Percentiles rank a stretch among this genome's conserved stretches.
phyloP scores from a whole-genome alignment of 352 stramenopile species.

The Globisporangium paroecandrum region DNA sequence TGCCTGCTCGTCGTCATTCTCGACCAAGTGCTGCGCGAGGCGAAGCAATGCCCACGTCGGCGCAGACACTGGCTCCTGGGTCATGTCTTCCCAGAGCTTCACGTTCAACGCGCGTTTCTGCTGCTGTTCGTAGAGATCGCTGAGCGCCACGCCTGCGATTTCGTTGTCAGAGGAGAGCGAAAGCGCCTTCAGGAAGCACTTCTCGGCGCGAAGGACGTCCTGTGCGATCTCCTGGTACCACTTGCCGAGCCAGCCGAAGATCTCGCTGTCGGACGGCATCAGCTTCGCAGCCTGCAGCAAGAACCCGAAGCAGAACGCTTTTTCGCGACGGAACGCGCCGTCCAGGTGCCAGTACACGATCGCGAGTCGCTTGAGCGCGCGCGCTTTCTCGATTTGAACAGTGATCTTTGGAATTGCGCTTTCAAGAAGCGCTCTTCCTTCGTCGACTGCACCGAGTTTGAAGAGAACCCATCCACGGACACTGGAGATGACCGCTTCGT shows the following conservation, averaged over 20 bases:
- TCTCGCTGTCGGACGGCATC: slow-evolving; percentile 54
- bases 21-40: slow-evolving; percentile 66
- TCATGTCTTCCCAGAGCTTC: slow-evolving; percentile 66
- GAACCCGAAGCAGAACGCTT: slow-evolving; percentile 55
- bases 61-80: slow-evolving; percentile 46
- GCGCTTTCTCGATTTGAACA: slow-evolving; percentile 21
- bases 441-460: slow-evolving; percentile 32
- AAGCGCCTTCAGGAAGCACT: slow-evolving; percentile 84
- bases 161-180: slow-evolving; percentile 50
- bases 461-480: slow-evolving; percentile 53
- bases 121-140: slow-evolving; percentile 62
- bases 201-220: slow-evolving; percentile 72
- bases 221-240: slow-evolving; percentile 67
- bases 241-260: slow-evolving; percentile 70
- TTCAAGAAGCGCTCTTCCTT: slow-evolving; percentile 39
- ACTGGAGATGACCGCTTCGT: slow-evolving; percentile 25
- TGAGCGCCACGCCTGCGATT: slow-evolving; percentile 60
- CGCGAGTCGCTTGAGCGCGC: slow-evolving; percentile 62
- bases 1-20: slow-evolving; percentile 60
- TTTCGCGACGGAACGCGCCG: slow-evolving; percentile 43
- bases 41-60: slow-evolving; percentile 73
- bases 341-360: slow-evolving; percentile 76
- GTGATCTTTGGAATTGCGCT: slow-evolving; percentile 30
- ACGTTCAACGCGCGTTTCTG: slow-evolving; percentile 63
- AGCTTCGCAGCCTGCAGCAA: slow-evolving; percentile 76